These are phyloP conservation scores for Thielaviopsis punctulata DNA, from an alignment of 2,329 filamentous ascomycete species.

Conservation along the genomic window DNA sequence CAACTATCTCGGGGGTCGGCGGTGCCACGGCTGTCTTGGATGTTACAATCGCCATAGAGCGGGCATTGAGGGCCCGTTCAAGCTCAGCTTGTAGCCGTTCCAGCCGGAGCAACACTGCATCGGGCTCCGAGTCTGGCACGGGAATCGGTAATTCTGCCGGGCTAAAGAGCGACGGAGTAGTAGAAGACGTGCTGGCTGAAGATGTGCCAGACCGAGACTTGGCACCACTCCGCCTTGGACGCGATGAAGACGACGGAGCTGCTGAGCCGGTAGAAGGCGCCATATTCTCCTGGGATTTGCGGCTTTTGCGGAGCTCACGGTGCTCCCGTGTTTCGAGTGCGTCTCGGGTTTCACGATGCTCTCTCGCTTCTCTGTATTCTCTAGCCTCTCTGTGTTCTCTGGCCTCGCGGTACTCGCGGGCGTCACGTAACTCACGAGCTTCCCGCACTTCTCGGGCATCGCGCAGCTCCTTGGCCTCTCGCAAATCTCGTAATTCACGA, in stretches of 20 bases:
- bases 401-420: neutral
- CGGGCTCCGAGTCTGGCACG: constrained; percentile 38
- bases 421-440: constrained; percentile 1
- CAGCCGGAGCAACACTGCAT: constrained; percentile 38
- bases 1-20: constrained; percentile 44
- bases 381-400: neutral
- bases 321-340: neutral
- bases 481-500: neutral
- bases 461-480: neutral
- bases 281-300: neutral
- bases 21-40: constrained; percentile 35
- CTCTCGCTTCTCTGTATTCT: neutral
- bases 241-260: constrained; percentile 2
- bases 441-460: constrained; percentile 2
- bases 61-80: constrained; percentile 44
- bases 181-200: neutral
- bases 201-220: constrained; percentile 5
- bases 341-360: neutral
- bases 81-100: constrained; percentile 40
- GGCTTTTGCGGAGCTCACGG: neutral
- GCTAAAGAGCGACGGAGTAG: constrained; percentile 36
- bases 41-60: constrained; percentile 42
- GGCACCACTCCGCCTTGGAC: constrained; percentile 1
- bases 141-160: constrained; percentile 32
- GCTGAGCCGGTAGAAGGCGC: neutral